Percentiles rank a stretch among this genome's conserved stretches.
Evolutionary conservation across 177 flowering plant genomes (phyloP).

Genomic region (Vitis hybrid): DNA sequence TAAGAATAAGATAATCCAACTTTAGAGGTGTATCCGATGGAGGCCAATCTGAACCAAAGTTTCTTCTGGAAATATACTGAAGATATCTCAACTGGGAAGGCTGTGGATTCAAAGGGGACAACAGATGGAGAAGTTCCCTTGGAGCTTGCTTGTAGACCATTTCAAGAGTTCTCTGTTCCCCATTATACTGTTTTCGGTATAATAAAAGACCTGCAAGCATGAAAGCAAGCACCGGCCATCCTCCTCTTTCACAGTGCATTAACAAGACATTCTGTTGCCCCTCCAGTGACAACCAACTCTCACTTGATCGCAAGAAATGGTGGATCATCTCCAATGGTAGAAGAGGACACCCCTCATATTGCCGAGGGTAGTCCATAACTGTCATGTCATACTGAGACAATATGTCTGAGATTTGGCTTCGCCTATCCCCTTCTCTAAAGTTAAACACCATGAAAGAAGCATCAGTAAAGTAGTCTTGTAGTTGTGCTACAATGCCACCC

Average conservation of each 20-base stretch:
- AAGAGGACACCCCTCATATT: conserved; percentile 87
- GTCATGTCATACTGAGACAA: conserved; percentile 90
- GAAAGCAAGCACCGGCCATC: conserved; percentile 98
- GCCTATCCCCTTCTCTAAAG: conserved; percentile 83
- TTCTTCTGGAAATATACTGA: conserved; percentile 85
- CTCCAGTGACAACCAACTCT: conserved; percentile 90
- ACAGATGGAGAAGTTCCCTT: conserved; percentile 75
- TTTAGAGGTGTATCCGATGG: conserved; percentile 71
- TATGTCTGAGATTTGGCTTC: conserved; percentile 78
- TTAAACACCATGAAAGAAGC: conserved; percentile 96
- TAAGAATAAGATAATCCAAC: conserved; percentile 74
- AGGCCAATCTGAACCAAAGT: conserved; percentile 77
- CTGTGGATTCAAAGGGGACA: conserved; percentile 85
- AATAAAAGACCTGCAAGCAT: conserved; percentile 95
- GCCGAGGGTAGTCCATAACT: conserved; percentile 95
- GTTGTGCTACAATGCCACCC: conserved; percentile 84
- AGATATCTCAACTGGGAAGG: conserved; percentile 94
- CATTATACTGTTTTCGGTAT: conserved; percentile 82
- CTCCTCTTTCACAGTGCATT: conserved; percentile 98
- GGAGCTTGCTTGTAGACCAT: conserved; percentile 98
- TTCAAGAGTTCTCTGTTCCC: conserved; percentile 92
- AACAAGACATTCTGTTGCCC: conserved; percentile 92
- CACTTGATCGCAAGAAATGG: conserved; percentile 89
- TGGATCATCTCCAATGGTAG: conserved; percentile 89
- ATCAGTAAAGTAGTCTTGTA: conserved; percentile 84